Evolutionary conservation across 2,329 filamentous ascomycete genomes (phyloP).

Genomic region (Sporothrix brunneoviolacea): DNA sequence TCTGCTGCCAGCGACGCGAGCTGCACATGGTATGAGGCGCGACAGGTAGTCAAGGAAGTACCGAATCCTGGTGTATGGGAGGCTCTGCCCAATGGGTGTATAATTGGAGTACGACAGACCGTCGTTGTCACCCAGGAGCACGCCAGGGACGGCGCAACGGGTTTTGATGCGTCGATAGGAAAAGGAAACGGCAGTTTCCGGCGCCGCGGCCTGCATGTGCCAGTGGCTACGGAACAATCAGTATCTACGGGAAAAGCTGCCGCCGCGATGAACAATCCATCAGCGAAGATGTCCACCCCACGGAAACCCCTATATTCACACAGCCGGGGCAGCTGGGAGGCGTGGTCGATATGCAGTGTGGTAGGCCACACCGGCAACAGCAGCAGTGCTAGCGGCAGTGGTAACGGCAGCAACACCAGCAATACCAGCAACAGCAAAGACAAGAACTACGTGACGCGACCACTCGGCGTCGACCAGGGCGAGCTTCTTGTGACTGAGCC

Average conservation of each 20-base stretch:
- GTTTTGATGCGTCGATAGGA: not conserved
- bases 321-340: slow-evolving; percentile 41
- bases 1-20: slow-evolving; percentile 32
- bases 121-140: slow-evolving; percentile 5
- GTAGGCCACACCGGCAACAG: slow-evolving; percentile 36
- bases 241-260: not conserved
- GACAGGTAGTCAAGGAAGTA: slow-evolving; percentile 46
- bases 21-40: slow-evolving; percentile 46
- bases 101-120: slow-evolving; percentile 55
- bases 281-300: not conserved
- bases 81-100: slow-evolving; percentile 49
- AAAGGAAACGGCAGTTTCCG: slow-evolving; percentile 17
- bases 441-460: slow-evolving; percentile 26
- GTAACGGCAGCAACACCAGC: slow-evolving; percentile 26
- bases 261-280: too few relatives aligned
- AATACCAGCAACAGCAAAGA: not conserved
- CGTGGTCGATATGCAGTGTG: slow-evolving; percentile 46
- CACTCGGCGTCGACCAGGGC: slow-evolving; percentile 35
- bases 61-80: slow-evolving; percentile 62
- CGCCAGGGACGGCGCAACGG: not conserved
- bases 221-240: not conserved
- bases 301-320: not conserved
- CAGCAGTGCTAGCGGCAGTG: slow-evolving; percentile 26
- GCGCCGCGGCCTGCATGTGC: not conserved
- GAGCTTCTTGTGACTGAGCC: slow-evolving; percentile 49